Evolutionary conservation across 495 filamentous ascomycete species (phyloP).

Genomic region (Barbatosphaeria neglecta): DNA sequence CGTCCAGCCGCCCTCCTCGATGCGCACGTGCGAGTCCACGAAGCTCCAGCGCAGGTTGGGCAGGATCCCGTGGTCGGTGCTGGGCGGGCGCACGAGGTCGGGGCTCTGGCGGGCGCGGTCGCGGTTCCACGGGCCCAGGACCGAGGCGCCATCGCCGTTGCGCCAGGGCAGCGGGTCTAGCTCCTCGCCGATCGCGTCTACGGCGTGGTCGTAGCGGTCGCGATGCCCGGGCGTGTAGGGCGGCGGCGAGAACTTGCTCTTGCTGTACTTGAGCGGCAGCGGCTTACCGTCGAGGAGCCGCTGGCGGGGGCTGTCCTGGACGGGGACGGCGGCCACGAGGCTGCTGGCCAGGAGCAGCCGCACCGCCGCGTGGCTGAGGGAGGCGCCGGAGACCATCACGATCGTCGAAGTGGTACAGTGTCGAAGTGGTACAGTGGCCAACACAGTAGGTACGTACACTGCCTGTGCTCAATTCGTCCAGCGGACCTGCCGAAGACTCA

Average conservation of each 20-base stretch:
- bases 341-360: slow-evolving; percentile 18
- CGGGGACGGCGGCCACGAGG: slow-evolving; percentile 22
- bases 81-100: slow-evolving; percentile 51
- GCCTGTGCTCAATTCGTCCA: too few species aligned
- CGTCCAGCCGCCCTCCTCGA: slow-evolving; percentile 61
- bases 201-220: slow-evolving; percentile 32
- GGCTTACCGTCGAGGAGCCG: slow-evolving; percentile 35
- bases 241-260: slow-evolving; percentile 14
- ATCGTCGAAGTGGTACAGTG: slow-evolving; percentile 1
- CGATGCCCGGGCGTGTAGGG: slow-evolving; percentile 33
- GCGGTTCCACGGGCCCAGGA: slow-evolving; percentile 54
- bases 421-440: too few species aligned
- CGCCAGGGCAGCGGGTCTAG: slow-evolving; percentile 53
- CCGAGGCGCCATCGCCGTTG: slow-evolving; percentile 49
- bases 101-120: slow-evolving; percentile 52
- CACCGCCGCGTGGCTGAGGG: slow-evolving; percentile 17
- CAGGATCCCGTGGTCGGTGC: slow-evolving; percentile 51
- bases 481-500: too few species aligned
- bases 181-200: slow-evolving; percentile 46
- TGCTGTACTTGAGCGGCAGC: slow-evolving; percentile 28
- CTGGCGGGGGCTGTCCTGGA: slow-evolving; percentile 39
- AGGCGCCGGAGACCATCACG: slow-evolving; percentile 19
- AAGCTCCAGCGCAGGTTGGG: slow-evolving; percentile 58
- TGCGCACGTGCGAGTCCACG: slow-evolving; percentile 53
- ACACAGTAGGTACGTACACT: too few species aligned